Evolutionary conservation across 352 stramenopile genomes (phyloP).

Genomic region (Lagenidium giganteum): DNA sequence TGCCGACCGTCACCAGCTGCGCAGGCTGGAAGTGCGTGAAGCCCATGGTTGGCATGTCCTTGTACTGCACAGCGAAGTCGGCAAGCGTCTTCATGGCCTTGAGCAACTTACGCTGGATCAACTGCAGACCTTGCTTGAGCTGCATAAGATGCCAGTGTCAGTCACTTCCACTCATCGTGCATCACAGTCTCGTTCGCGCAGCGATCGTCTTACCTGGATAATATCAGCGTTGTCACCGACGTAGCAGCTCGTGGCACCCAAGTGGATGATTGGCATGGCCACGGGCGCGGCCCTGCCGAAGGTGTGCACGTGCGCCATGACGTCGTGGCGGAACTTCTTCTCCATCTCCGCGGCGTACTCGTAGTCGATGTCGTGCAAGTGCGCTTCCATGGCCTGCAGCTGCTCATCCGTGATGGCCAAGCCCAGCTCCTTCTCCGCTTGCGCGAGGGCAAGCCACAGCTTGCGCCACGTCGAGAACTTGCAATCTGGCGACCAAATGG

Average conservation of each 20-base stretch:
- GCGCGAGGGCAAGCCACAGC: constrained; percentile 97
- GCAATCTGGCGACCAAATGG: constrained; percentile 97
- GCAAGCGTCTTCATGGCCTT: constrained; percentile 94
- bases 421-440: constrained; percentile 96
- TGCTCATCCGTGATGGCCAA: constrained; percentile 97
- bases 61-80: constrained; percentile 91
- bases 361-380: constrained; percentile 98
- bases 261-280: constrained; percentile 98
- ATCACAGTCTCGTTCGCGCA: too few species aligned
- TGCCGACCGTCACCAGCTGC: constrained; percentile 98
- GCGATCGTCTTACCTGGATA: constrained; percentile 80
- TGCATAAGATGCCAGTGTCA: too few species aligned
- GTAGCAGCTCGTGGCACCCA: constrained; percentile 98
- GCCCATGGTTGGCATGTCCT: constrained; percentile 96
- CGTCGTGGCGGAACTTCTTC: constrained; percentile 98
- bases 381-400: constrained; percentile 93
- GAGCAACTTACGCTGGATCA: constrained; percentile 97
- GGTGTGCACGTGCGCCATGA: constrained; percentile 99
- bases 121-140: constrained; percentile 93
- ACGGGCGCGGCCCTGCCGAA: constrained; percentile 95
- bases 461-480: constrained; percentile 99
- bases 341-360: constrained; percentile 97
- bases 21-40: constrained; percentile 99
- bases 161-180: too few species aligned
- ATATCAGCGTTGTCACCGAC: constrained; percentile 99